phyloP scores from a whole-genome alignment of 805 yeast species.

The Candida sakaeoensis region DNA sequence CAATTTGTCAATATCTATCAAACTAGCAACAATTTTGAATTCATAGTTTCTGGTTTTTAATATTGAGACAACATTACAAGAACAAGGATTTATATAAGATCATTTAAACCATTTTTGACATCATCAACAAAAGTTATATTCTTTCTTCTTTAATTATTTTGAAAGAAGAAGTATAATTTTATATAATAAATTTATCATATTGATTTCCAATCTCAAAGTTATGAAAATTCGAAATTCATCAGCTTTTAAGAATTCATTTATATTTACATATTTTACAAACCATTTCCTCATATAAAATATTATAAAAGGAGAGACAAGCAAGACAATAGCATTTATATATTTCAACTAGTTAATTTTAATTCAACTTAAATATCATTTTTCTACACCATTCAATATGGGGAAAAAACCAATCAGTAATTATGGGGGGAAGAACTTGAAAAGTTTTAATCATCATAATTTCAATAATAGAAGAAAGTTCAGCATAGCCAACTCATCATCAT shows the following conservation, averaged over 20 bases:
- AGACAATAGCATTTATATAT: too few species aligned
- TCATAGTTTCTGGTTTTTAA: too few species aligned
- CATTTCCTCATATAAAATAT: constrained; percentile 3
- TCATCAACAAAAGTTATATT: too few species aligned
- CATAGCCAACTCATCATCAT: constrained; percentile 29
- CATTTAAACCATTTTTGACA: too few species aligned
- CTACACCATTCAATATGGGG: constrained; percentile 1
- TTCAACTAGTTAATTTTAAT: too few species aligned
- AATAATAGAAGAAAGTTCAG: constrained; percentile 28
- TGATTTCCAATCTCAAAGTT: neutral
- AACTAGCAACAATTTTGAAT: too few species aligned
- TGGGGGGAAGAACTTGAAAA: constrained; percentile 34
- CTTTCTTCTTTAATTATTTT: too few species aligned
- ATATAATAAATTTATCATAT: too few species aligned
- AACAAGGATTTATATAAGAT: too few species aligned
- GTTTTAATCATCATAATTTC: constrained; percentile 17
- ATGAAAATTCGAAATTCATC: constrained; percentile 1
- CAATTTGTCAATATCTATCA: too few species aligned
- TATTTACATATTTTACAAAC: constrained; percentile 5
- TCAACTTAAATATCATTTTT: neutral
- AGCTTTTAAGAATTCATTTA: constrained; percentile 1
- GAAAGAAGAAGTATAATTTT: neutral
- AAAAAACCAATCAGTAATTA: constrained; percentile 4
- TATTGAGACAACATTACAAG: too few species aligned
- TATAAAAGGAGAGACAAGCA: neutral